A percentile compares a stretch with the other conserved stretches of the same genome.
Conservation (phyloP, 225 moss, liverwort and hornwort species). For the Bryoerythrophyllum caledonicum region DNA sequence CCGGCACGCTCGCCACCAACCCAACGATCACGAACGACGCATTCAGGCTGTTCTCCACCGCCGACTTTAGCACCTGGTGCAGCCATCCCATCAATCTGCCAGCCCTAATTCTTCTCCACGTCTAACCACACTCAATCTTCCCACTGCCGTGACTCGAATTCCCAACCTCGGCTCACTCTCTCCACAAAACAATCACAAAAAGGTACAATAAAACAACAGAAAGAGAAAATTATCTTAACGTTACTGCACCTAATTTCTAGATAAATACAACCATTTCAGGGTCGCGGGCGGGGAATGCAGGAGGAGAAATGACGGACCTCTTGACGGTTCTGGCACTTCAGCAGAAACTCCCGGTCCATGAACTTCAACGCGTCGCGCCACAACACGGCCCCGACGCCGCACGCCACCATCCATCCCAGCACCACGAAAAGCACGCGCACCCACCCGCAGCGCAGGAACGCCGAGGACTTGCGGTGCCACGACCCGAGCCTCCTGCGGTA, state of each 20-base stretch:
- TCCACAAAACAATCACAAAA: too few species aligned
- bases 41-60: slow-evolving; percentile 78
- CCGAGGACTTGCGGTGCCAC: slow-evolving; percentile 15
- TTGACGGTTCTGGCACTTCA: slow-evolving; percentile 64
- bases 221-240: too few species aligned
- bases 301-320: slow-evolving; percentile 57
- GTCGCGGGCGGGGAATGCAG: too few species aligned
- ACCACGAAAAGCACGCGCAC: slow-evolving; percentile 46
- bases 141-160: too few species aligned
- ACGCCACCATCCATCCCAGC: slow-evolving; percentile 45
- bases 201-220: too few species aligned
- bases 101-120: too few species aligned
- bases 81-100: too few species aligned
- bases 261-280: too few species aligned
- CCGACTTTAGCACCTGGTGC: slow-evolving; percentile 55
- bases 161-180: too few species aligned
- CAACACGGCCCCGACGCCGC: slow-evolving; percentile 52
- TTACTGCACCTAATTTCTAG: too few species aligned
- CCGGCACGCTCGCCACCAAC: slow-evolving; percentile 42
- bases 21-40: slow-evolving; percentile 80
- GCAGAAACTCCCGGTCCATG: slow-evolving; percentile 53
- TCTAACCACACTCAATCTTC: too few species aligned
- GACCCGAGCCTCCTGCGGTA: not conserved
- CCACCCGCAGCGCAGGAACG: slow-evolving; percentile 35
- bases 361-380: slow-evolving; percentile 51